Conservation (phyloP, 257 asterid species). For the Nemophila menziesii region DNA sequence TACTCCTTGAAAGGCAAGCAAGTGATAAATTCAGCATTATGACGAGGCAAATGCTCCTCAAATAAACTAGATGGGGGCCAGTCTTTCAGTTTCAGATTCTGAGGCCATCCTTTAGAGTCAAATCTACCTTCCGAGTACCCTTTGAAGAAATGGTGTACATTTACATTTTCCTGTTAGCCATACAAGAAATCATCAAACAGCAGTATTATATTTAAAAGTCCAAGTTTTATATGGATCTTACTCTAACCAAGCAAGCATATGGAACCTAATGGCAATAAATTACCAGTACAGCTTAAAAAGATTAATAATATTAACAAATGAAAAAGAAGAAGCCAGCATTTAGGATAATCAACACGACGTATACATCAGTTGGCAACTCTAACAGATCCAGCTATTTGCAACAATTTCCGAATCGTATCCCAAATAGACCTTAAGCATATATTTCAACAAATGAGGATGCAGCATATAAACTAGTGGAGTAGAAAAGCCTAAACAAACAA, state of each 20-base stretch:
- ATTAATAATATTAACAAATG: too few species aligned
- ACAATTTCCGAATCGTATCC: too few species aligned
- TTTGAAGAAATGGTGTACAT: constrained; percentile 50
- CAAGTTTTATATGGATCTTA: too few species aligned
- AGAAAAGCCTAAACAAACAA: too few species aligned
- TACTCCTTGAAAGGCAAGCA: constrained; percentile 86
- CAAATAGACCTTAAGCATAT: background rate
- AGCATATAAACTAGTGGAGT: background rate
- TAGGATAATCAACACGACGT: too few species aligned
- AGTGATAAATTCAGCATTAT: constrained; percentile 58
- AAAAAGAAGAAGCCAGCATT: background rate
- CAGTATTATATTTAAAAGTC: too few species aligned
- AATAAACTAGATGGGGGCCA: constrained; percentile 86
- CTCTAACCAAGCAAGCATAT: background rate
- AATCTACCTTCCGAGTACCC: constrained; percentile 36
- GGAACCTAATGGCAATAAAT: background rate
- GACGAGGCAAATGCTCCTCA: constrained; percentile 77
- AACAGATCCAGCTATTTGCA: too few species aligned
- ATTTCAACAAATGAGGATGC: background rate
- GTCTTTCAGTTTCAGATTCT: constrained; percentile 70
- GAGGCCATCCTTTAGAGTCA: constrained; percentile 44
- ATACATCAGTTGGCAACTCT: background rate
- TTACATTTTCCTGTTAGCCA: constrained; percentile 54
- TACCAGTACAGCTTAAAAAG: background rate
- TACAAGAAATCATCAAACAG: background rate